These are phyloP conservation scores for Chaetomium tenue DNA, from an alignment of 495 filamentous ascomycete species.

Conservation along the genomic window DNA sequence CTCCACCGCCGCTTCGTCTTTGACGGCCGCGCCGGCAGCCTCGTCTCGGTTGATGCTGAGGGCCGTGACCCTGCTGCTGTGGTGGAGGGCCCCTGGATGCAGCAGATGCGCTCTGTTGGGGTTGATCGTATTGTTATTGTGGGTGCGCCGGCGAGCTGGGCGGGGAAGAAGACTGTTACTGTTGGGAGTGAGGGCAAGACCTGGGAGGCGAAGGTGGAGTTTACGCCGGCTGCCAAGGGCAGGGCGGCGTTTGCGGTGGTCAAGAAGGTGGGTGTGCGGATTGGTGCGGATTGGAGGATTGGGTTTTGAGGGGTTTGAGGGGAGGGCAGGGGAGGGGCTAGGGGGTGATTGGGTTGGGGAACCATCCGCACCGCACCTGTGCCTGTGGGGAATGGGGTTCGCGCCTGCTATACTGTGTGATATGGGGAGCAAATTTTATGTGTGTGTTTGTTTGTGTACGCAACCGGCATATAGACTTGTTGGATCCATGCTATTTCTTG, in stretches of 20 bases:
- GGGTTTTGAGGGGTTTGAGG: conserved; percentile 38
- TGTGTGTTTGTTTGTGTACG: not conserved
- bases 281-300: conserved; percentile 82
- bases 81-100: conserved; percentile 69
- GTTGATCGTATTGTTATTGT: conserved; percentile 84
- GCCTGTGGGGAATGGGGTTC: too few relatives aligned
- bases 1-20: conserved; percentile 77
- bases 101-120: conserved; percentile 69
- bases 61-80: conserved; percentile 55
- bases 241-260: conserved; percentile 79
- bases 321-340: not conserved
- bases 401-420: not conserved
- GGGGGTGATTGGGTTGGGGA: not conserved
- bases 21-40: conserved; percentile 43
- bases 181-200: conserved; percentile 69
- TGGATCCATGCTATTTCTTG: not conserved
- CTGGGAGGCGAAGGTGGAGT: conserved; percentile 58
- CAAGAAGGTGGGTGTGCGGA: conserved; percentile 69
- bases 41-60: conserved; percentile 52
- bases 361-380: too few relatives aligned
- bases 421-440: not conserved
- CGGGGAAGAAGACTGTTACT: conserved; percentile 61
- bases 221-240: conserved; percentile 54
- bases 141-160: conserved; percentile 66
- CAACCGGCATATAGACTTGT: not conserved